Evolutionary conservation across 176 grass and related monocot genomes (phyloP), one percentile per base, ranked within the genome.

Genomic region (Musa acuminata): DNA sequence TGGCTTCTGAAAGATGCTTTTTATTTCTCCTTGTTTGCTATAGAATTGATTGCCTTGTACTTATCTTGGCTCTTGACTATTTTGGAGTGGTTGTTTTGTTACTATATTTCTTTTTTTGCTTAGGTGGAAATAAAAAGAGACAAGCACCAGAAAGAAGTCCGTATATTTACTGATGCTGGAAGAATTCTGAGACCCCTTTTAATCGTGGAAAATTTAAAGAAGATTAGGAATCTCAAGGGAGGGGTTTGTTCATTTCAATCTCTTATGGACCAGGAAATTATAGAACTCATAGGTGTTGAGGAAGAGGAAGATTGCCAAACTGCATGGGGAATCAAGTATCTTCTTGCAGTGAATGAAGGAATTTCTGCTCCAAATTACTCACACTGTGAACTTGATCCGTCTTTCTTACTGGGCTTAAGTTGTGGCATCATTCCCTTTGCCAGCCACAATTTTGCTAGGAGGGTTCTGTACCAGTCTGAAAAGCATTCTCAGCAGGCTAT

Each of bases 51-150:
- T 57, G 13, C 17, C 55, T 16, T 64, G 22, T 64, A 23, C n/a
- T 21, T 64, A 64, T 62, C n/a, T 9, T 23, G 62, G 6, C 10
- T 19, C 10, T 24, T 64, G 1, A 1, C n/a, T 64, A 24, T 20
- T 62, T 64, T 64, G n/a, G 21, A 2, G 21, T 51, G 13, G n/a
- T 48, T 51, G 20, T 48, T 43, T 11, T 49, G 48, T 35, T 67
- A 49, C 53, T 12, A 62, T 50, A 29, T 68, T 78, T 26, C 51
- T 77, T 79, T 25, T 85, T 55, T 62, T 73, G 8, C 48, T n/a
- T 85, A 98, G 94, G 90, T 93, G 84, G 90, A 93, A 82, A 98
- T 98, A 77, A 98, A 98, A 81, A 80, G 80, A 82, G 94, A 98
- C 75, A 86, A 80, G 51, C 69, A 88, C 77, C 84, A 98, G 67